Conservation (phyloP, 306 rosid genomes). For the Quillaja saponaria region DNA sequence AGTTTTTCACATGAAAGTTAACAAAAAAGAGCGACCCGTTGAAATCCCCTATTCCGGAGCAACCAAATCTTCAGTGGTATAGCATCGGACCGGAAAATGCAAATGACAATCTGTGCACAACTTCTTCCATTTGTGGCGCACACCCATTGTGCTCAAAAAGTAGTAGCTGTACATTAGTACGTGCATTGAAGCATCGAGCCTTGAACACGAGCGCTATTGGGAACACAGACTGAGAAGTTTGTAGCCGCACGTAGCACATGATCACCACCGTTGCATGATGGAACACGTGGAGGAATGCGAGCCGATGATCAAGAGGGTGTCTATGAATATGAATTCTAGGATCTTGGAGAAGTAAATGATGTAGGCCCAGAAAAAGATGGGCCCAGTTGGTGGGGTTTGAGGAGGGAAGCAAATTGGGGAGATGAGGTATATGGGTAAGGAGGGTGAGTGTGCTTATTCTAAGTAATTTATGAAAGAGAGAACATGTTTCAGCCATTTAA, state of each 20-base stretch:
- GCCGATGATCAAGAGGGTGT: conserved; percentile 78
- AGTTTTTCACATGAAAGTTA: conserved; percentile 71
- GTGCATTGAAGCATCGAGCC: conserved; percentile 71
- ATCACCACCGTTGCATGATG: conserved; percentile 79
- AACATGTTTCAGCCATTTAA: no score
- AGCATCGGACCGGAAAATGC: conserved; percentile 65
- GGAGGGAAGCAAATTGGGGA: conserved; percentile 58
- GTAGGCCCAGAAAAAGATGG: conserved; percentile 95
- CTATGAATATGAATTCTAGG: conserved; percentile 64
- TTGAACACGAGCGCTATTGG: conserved; percentile 78
- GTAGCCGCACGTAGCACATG: conserved; percentile 80
- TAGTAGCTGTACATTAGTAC: conserved; percentile 85
- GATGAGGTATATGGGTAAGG: no score
- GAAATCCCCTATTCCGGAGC: conserved; percentile 64
- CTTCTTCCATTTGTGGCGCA: conserved; percentile 78
- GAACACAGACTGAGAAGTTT: conserved; percentile 69
- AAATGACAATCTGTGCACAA: conserved; percentile 75
- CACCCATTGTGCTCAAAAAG: conserved; percentile 52
- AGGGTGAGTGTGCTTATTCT: no score
- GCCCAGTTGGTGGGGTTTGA: conserved; percentile 54
- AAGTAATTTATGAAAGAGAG: no score
- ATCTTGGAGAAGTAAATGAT: conserved; percentile 84
- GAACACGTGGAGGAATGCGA: conserved; percentile 90
- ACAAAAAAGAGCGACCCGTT: conserved; percentile 72
- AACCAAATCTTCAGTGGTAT: conserved; percentile 50